phyloP scores from a whole-genome alignment of 2,329 filamentous ascomycete genomes.

The Colletotrichum australisinense region DNA sequence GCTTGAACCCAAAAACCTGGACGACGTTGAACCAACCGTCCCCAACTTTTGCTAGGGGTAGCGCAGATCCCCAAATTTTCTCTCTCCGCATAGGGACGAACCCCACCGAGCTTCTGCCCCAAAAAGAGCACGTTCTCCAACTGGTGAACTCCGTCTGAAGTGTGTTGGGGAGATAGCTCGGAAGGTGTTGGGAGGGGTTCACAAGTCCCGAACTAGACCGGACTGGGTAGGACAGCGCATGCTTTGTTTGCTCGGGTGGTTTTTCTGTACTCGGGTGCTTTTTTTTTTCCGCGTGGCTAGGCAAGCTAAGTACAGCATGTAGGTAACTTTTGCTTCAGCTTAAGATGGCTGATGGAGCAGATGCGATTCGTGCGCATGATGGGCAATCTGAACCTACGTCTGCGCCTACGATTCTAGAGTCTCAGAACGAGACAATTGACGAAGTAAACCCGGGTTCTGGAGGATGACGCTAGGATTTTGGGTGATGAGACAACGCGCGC shows the following conservation, averaged over 20 bases:
- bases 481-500: neutral
- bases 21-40: neutral
- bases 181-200: slow-evolving; percentile 24
- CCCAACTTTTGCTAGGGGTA: slow-evolving; percentile 1
- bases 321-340: no score
- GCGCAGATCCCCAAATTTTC: slow-evolving; percentile 13
- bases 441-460: slow-evolving; percentile 29
- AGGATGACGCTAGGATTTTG: slow-evolving; percentile 18
- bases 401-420: neutral
- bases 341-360: no score
- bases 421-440: slow-evolving; percentile 24
- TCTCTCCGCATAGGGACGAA: slow-evolving; percentile 26
- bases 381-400: neutral
- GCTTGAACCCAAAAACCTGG: neutral
- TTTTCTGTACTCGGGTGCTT: neutral
- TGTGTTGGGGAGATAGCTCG: slow-evolving; percentile 28
- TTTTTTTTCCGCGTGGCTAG: no score
- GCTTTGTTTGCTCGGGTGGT: neutral
- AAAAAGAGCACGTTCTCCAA: slow-evolving; percentile 25
- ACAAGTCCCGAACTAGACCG: neutral
- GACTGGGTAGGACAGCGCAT: slow-evolving; percentile 18
- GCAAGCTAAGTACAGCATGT: no score
- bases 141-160: slow-evolving; percentile 7
- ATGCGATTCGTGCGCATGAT: neutral
- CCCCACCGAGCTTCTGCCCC: slow-evolving; percentile 16